phyloP scores from a whole-genome alignment of 345 rosid species.

The Anacardium occidentale region DNA sequence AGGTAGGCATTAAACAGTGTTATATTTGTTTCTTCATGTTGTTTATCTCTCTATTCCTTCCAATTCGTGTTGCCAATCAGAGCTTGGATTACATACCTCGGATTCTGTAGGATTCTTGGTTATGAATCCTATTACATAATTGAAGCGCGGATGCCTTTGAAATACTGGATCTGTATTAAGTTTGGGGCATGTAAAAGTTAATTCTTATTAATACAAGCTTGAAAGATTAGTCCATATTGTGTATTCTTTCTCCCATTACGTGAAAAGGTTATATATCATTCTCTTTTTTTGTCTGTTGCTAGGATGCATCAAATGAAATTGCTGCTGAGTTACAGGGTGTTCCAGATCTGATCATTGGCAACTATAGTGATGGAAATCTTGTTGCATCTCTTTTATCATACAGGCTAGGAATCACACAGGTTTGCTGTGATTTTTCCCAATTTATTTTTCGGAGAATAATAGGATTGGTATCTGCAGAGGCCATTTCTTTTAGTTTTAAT shows the following conservation, averaged over 20 bases:
- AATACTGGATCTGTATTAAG: not conserved
- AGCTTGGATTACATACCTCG: slow-evolving; percentile 10
- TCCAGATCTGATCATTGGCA: slow-evolving; percentile 55
- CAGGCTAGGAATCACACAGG: slow-evolving; percentile 55
- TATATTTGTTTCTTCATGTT: not conserved
- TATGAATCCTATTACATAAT: not conserved
- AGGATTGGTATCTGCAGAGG: not conserved
- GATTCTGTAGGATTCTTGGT: not conserved
- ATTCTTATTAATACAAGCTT: no score
- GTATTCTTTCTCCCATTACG: slow-evolving; percentile 1
- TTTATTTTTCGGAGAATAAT: not conserved
- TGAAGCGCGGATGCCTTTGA: not conserved
- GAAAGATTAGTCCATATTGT: not conserved
- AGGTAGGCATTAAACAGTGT: slow-evolving; percentile 30
- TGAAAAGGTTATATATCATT: not conserved
- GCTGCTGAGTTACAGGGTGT: slow-evolving; percentile 51
- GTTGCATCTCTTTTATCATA: slow-evolving; percentile 50
- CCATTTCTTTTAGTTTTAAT: slow-evolving; percentile 11
- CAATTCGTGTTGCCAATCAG: not conserved
- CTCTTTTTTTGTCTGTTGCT: slow-evolving; percentile 11
- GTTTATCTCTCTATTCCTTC: not conserved
- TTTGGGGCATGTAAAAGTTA: not conserved
- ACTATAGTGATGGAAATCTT: slow-evolving; percentile 59
- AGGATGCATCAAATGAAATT: slow-evolving; percentile 58
- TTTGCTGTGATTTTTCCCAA: slow-evolving; percentile 10